Evolutionary conservation across 495 filamentous ascomycete genomes (phyloP), one percentile per base, ranked within the genome.

Genomic region (Neurospora sp.): DNA sequence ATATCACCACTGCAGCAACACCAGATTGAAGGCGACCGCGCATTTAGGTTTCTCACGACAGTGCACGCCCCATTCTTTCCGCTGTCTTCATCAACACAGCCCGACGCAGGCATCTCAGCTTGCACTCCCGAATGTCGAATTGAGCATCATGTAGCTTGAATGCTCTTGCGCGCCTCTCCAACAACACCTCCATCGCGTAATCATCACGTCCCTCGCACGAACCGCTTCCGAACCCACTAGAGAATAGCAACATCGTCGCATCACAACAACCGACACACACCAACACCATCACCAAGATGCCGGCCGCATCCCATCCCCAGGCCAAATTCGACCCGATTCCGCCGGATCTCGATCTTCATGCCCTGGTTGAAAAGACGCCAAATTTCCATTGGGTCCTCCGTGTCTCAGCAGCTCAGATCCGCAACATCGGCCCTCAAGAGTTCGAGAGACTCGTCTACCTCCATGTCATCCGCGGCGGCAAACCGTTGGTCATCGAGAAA

Each of bases 401-500:
- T 31, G 90, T 97, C 62, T 89, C 89, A 14, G 92, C 88, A 54
- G 88, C 93, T 10, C 88, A 92, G 77, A 91, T 97, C 69, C 86
- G 91, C 70, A 84, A 89, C 69, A 87, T 92, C 71, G 90, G 91
- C 4, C 83, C 91, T 3, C 89, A 91, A 20, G 86, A 87, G 4
- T 94, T 98, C 72, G 92, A 97, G 80, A 91, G 91, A 76, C 85
- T 97, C 6, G 89, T 97, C 1, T 83, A 90, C 31, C 83, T 91
- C 3, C 90, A 94, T 77, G 94, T 97, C 11, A 89, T 97, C 69
- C 83, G 90, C n/a, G 89, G 90, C 23, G 95, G 95, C 7, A 92
- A 90, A 72, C 95, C 95, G 14, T 84, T 98, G 23, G 92, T 98
- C 48, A 89, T 98, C 59, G 92, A 96, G 79, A 94, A 93, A 35